A percentile compares a stretch with the other conserved stretches of the same genome.
Conservation (phyloP, 1,139 yeast genomes). For the Yamadazyma mexicana region DNA sequence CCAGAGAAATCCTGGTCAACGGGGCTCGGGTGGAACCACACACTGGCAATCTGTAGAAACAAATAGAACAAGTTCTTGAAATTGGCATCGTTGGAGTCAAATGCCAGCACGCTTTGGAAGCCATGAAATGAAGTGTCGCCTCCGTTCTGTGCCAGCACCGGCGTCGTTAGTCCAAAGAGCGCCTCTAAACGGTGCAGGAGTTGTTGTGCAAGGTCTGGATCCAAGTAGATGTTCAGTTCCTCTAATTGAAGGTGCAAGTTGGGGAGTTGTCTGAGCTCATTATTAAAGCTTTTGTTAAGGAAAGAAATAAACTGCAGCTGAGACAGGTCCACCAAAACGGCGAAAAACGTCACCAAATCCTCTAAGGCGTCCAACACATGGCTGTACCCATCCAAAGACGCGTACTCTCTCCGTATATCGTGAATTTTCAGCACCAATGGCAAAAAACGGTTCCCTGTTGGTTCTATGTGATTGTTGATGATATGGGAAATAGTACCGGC, state of each 20-base stretch:
- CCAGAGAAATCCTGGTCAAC: slow-evolving; percentile 12
- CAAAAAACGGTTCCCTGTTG: neutral
- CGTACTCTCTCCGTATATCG: neutral
- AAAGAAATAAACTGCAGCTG: slow-evolving; percentile 7
- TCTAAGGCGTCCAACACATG: neutral
- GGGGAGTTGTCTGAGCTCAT: slow-evolving; percentile 15
- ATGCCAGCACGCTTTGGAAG: slow-evolving; percentile 12
- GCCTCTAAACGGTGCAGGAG: neutral
- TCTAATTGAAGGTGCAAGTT: slow-evolving; percentile 14
- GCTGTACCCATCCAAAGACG: neutral
- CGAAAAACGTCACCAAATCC: slow-evolving; percentile 1
- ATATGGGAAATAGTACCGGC: neutral
- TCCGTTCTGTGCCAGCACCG: neutral
- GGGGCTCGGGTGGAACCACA: slow-evolving; percentile 9
- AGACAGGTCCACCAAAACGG: slow-evolving; percentile 1
- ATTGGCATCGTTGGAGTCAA: slow-evolving; percentile 12
- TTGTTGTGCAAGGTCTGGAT: neutral
- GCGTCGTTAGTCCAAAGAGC: neutral
- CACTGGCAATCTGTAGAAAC: slow-evolving; percentile 12
- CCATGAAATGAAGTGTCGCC: slow-evolving; percentile 9
- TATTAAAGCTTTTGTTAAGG: slow-evolving; percentile 12
- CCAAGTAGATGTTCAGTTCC: slow-evolving; percentile 10
- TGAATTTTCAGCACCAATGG: neutral
- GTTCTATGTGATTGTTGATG: neutral
- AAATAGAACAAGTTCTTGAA: slow-evolving; percentile 15